Conservation (phyloP, 2,329 filamentous ascomycete genomes). For the Cercospora nicotianae region DNA sequence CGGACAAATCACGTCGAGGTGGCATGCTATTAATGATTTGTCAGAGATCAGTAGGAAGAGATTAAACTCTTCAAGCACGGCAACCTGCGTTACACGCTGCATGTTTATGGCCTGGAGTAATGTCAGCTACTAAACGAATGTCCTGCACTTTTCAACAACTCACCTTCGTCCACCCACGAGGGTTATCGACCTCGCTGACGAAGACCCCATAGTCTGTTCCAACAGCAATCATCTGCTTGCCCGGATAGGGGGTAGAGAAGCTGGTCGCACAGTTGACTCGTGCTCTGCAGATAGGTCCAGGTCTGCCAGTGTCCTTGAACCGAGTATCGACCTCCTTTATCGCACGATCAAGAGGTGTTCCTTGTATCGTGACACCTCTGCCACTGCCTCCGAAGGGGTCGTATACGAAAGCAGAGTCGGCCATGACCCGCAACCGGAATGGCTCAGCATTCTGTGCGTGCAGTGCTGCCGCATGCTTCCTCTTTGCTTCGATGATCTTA, state of each 20-base stretch:
- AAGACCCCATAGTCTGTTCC: conserved; percentile 95
- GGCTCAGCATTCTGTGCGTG: conserved; percentile 93
- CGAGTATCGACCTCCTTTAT: conserved; percentile 83
- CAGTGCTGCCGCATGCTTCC: conserved; percentile 82
- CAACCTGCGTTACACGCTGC: conserved; percentile 81
- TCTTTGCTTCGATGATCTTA: conserved; percentile 94
- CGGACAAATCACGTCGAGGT: conserved; percentile 77
- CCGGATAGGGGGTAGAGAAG: conserved; percentile 71
- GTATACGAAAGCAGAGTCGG: conserved; percentile 86
- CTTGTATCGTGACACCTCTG: conserved; percentile 76
- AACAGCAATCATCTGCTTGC: conserved; percentile 85
- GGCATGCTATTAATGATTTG: conserved; percentile 87
- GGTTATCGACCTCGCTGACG: conserved; percentile 83
- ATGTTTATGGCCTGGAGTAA: conserved; percentile 68
- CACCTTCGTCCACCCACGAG: conserved; percentile 87
- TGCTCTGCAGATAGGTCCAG: conserved; percentile 77
- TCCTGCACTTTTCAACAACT: conserved; percentile 38
- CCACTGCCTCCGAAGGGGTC: conserved; percentile 58
- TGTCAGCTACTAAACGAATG: conserved; percentile 33
- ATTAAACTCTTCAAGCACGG: conserved; percentile 93
- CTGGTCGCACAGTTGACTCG: conserved; percentile 90
- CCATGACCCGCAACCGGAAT: conserved; percentile 86
- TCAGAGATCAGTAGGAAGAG: conserved; percentile 89
- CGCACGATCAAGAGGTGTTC: conserved; percentile 86
- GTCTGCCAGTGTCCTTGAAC: conserved; percentile 65